These are phyloP conservation scores for Bjerkandera adusta DNA, from an alignment of 1,284 basidiomycete species.

Conservation along the genomic window DNA sequence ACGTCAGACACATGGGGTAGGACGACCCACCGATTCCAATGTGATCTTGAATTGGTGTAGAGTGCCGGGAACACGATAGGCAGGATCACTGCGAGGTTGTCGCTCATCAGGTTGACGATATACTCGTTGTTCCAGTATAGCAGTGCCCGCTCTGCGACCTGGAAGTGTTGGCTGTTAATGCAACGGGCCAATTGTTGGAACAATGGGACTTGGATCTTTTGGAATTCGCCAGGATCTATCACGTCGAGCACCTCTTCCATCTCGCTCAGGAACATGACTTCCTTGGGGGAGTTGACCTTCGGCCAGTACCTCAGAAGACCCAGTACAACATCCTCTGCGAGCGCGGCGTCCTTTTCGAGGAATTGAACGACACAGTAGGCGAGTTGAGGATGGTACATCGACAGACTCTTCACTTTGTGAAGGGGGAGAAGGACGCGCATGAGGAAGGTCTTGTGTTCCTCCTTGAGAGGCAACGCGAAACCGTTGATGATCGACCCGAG, in stretches of 20 bases:
- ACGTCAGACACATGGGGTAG: conserved; percentile 3
- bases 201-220: conserved; percentile 92
- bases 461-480: conserved; percentile 96
- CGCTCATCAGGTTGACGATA: conserved; percentile 98
- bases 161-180: conserved; percentile 99
- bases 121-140: conserved; percentile 99
- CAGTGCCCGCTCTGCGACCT: conserved; percentile 92
- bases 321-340: conserved; percentile 95
- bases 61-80: conserved; percentile 98
- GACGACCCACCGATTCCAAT: conserved; percentile 90
- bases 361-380: conserved; percentile 99
- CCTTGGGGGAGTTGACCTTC: conserved; percentile 99
- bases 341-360: conserved; percentile 90
- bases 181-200: conserved; percentile 96
- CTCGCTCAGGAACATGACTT: conserved; percentile 99
- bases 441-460: conserved; percentile 99
- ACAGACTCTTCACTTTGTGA: conserved; percentile 97
- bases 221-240: conserved; percentile 95
- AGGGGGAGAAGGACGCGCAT: conserved; percentile 95
- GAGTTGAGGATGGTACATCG: conserved; percentile 96
- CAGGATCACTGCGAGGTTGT: conserved; percentile 87
- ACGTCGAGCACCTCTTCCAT: conserved; percentile 99
- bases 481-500: conserved; percentile 99
- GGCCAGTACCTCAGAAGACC: conserved; percentile 98
- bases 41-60: conserved; percentile 94